phyloP scores from a whole-genome alignment of 352 stramenopile genomes.

The Pythium oligandrum region DNA sequence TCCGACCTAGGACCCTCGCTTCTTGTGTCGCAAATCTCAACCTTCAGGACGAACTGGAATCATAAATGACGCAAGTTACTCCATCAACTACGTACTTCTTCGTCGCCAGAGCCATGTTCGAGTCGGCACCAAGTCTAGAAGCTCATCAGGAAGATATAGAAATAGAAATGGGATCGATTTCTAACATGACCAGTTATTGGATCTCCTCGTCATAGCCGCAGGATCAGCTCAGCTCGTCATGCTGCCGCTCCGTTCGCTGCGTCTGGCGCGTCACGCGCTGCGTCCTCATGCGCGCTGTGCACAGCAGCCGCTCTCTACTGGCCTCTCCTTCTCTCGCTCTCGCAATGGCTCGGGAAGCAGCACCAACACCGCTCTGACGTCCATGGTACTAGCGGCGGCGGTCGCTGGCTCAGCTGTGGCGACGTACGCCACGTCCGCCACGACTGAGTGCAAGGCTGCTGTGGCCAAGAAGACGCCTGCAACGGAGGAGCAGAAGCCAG shows the following conservation, averaged over 20 bases:
- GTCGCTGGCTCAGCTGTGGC: constrained; percentile 6
- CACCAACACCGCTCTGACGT: constrained; percentile 1
- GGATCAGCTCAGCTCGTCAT: constrained; percentile 5
- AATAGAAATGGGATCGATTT: too few species aligned
- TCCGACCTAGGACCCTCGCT: too few species aligned
- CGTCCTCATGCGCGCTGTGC: constrained; percentile 3
- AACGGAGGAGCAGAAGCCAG: constrained; percentile 11
- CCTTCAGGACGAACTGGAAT: too few species aligned
- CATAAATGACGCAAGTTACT: too few species aligned
- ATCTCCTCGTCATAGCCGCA: background rate
- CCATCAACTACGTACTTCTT: too few species aligned
- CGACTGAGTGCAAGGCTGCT: constrained; percentile 15
- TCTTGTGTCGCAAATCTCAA: too few species aligned
- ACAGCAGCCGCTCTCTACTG: too few species aligned
- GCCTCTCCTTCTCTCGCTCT: background rate
- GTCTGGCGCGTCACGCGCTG: constrained; percentile 12
- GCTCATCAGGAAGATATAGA: too few species aligned
- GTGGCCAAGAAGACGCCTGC: background rate
- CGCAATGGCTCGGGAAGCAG: background rate
- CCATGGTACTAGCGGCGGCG: constrained; percentile 3
- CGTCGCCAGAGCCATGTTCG: too few species aligned
- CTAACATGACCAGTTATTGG: background rate
- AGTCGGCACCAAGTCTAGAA: too few species aligned
- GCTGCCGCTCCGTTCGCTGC: constrained; percentile 12
- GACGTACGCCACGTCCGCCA: constrained; percentile 11